Evolutionary conservation across 2,329 filamentous ascomycete genomes (phyloP), one percentile per base, ranked within the genome.

Genomic region (Diaporthe humulicola): DNA sequence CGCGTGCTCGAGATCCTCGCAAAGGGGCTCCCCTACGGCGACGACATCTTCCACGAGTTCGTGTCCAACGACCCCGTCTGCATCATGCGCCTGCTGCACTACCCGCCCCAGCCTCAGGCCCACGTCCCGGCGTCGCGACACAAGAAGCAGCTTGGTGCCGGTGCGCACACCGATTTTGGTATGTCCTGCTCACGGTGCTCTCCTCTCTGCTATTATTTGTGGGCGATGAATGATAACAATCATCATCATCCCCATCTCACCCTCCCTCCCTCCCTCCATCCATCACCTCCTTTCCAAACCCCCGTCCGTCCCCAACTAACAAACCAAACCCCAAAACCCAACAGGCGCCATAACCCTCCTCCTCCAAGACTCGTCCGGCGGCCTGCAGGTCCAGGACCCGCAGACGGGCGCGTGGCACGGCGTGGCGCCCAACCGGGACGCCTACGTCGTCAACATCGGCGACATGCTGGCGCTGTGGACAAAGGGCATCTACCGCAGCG

Each of bases 131-230:
- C 42, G 3, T 76, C 80, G 0, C 78, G 77, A 7, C 79, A 83
- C 38, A 79, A 81, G 64, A 81, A 79, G 56, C 80, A 78, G 79
- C 81, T 78, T 56, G 84, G 77, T 71, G 85, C 81, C 2, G 88
- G 88, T 0, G 88, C 87, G 4, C 89, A 90, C 76, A 89, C 87
- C 0, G 89, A 90, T 77, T 91, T 89, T 76, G 88, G 89, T 78
- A 66, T 10, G 75, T 76, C 42, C 5, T 1, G 4, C 58, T 19
- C 57, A 28, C 9, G 19, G 57, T n/a, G 30, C n/a, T 36, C 14
- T 48, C 45, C 45, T 48, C 9, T 19, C 19, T 48, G 45, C 33
- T 38, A 10, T 2, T 38, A 38, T n/a, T 12, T 40, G 36, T 15
- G 17, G 9, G 9, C 12, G 36, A 9, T 38, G 56, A 38, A 12